Conservation (phyloP, 257 asterid species). For the Solanum ossicruentum region DNA sequence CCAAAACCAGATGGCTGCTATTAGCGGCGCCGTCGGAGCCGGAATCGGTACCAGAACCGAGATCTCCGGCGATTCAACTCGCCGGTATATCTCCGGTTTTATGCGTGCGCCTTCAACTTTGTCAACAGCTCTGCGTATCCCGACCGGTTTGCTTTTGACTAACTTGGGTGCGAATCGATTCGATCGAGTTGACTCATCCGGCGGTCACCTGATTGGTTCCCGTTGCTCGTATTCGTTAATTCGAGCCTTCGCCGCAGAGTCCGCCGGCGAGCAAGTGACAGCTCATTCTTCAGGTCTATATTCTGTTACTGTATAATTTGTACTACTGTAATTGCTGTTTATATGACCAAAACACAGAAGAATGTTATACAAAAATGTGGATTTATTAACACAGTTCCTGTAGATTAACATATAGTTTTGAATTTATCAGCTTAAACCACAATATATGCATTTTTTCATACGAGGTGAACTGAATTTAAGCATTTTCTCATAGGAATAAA, state of each 20-base stretch:
- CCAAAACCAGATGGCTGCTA: background rate
- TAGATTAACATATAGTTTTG: background rate
- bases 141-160: background rate
- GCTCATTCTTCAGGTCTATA: conserved; percentile 18
- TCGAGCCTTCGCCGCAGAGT: conserved; percentile 5
- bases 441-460: background rate
- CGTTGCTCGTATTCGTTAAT: background rate
- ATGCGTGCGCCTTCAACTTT: background rate
- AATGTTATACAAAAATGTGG: background rate
- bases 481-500: background rate
- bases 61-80: background rate
- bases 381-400: background rate
- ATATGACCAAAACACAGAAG: background rate
- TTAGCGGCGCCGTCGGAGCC: background rate
- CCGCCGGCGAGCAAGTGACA: conserved; percentile 6
- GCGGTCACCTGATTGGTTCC: background rate
- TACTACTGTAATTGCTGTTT: background rate
- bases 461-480: background rate
- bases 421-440: background rate
- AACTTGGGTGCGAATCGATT: background rate
- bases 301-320: background rate
- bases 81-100: background rate
- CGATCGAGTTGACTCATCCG: background rate
- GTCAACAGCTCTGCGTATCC: background rate
- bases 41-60: conserved; percentile 1